Base-by-base conservation (phyloP, 1,139 yeast genomes). In the Yueomyces sp. region DNA sequence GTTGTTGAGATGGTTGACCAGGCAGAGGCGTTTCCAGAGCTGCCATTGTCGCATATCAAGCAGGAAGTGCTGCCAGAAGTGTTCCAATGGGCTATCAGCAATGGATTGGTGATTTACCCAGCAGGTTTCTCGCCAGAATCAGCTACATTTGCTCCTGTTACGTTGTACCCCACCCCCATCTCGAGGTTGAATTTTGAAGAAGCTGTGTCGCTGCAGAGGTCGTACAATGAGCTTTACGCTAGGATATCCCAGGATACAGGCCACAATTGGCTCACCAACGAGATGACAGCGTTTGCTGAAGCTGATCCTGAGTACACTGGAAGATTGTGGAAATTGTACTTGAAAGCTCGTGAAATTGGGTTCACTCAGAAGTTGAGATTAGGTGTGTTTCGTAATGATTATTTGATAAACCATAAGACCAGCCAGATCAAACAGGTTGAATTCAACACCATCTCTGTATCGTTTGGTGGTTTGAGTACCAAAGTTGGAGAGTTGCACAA, bases 401-500 rank as follows among this genome's bases (percentile, higher is more conserved):
- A 89, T 55, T 78, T 91, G 78, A 70, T 85, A 37, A 83, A 86
- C 53, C 62, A 67, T 30, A 65, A 60, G 25, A 63, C 64, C 12
- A 62, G 63, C 29, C 63, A 64, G 31, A 81, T 91, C 56, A 89
- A 89, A 58, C 98, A 93, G 62, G 89, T 91, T 42, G 99, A 91
- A 60, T 91, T 89, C 67, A 91, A 91, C 62, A 87, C 98, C 1
- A 89, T 91, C 3, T 82, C 96, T 54, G 95, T 91, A 2, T 87
- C 97, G 1, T 91, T 91, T 68, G 96, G 95, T 27, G 96, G 95
- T 0, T 69, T 91, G 43, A 81, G 96, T 1, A 63, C 86, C 11
- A 82, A 81, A 57, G 89, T 86, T 26, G 84, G 94, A 26, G 70
- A 75, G 53, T 67, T 85, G 46, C 98, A 91, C 61, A 65, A 71